phyloP scores from a whole-genome alignment of 352 stramenopile genomes.

The Pythium coloratum region DNA sequence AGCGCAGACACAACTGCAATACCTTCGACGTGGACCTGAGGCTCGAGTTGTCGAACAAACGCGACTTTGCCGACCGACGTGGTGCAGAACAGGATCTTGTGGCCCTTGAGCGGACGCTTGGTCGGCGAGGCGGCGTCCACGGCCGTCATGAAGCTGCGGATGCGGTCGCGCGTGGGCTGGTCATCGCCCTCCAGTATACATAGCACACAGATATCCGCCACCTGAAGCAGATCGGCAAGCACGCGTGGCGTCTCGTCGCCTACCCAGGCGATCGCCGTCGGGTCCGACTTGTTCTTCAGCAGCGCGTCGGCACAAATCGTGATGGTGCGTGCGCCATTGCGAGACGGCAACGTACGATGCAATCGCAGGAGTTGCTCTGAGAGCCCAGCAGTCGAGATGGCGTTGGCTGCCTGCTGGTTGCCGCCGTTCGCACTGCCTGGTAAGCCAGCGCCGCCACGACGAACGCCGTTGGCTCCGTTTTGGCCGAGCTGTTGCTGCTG shows the following conservation, averaged over 20 bases:
- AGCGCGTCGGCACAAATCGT: constrained; percentile 67
- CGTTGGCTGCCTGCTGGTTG: constrained; percentile 26
- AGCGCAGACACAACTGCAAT: neutral
- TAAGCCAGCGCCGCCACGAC: constrained; percentile 5
- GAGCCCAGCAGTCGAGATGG: constrained; percentile 40
- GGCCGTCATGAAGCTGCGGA: constrained; percentile 54
- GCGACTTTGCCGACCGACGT: constrained; percentile 76
- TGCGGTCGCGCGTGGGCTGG: constrained; percentile 31
- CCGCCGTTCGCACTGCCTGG: constrained; percentile 2
- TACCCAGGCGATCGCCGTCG: constrained; percentile 40
- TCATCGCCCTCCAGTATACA: constrained; percentile 45
- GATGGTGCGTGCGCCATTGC: constrained; percentile 60
- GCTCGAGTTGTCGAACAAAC: constrained; percentile 87
- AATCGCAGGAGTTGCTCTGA: constrained; percentile 55
- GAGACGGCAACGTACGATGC: constrained; percentile 58
- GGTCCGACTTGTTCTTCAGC: constrained; percentile 33
- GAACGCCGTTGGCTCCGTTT: constrained; percentile 5
- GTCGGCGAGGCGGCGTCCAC: constrained; percentile 29
- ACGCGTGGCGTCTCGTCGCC: constrained; percentile 44
- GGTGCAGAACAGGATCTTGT: constrained; percentile 85
- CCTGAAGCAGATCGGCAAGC: constrained; percentile 54
- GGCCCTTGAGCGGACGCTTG: constrained; percentile 41
- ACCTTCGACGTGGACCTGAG: constrained; percentile 84
- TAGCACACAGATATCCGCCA: constrained; percentile 73
- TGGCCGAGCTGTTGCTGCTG: constrained; percentile 32